Base-by-base conservation (phyloP, 2,329 filamentous ascomycete species). In the Aureobasidium lini region DNA sequence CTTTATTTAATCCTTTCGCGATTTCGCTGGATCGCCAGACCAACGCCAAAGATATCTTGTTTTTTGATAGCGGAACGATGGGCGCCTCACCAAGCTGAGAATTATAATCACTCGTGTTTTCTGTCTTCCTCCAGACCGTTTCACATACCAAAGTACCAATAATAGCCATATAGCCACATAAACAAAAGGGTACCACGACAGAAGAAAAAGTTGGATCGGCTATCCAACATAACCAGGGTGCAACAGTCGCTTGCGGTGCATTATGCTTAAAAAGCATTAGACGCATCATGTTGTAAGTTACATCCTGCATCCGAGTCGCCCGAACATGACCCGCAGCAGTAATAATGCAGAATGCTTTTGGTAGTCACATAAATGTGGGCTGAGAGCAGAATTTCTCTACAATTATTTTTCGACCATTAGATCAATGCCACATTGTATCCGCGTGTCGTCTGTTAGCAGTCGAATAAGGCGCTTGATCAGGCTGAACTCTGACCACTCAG, bases 201-300 rank as follows among this genome's bases (percentile, higher is more conserved):
- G 61, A 60, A 1, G 65, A 66, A 44, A 68, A 36, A 36, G 64
- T 63, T 18, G 62, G 63, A 10, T 61, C 59, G 6, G 65, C 60
- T 8, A 65, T 64, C 13, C 60, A 43, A 2, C 68, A 34, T 5
- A 70, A 47, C 44, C 68, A 76, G 29, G 64, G 71, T 28, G 77
- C 73, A 57, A 82, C 76, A 15, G 73, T 69, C 4, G 71, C 67
- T 46, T 74, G 68, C 16, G 80, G 79, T 9, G 75, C 74, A 2
- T 74, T 76, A 3, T 73, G 71, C 0, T 76, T 79, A 60, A 79
- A 77, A 64, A 81, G 73, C 75, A 77, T 80, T 40, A 75, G 70
- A 32, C 71, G 68, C 65, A 77, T 76, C 65, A 75, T 65, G 58
- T 81, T 78, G 49, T 76, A 76, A 9, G 72, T 75, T 57, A 69